phyloP scores from a whole-genome alignment of 129 eudicot genomes.

The Pittosporum tobira region DNA sequence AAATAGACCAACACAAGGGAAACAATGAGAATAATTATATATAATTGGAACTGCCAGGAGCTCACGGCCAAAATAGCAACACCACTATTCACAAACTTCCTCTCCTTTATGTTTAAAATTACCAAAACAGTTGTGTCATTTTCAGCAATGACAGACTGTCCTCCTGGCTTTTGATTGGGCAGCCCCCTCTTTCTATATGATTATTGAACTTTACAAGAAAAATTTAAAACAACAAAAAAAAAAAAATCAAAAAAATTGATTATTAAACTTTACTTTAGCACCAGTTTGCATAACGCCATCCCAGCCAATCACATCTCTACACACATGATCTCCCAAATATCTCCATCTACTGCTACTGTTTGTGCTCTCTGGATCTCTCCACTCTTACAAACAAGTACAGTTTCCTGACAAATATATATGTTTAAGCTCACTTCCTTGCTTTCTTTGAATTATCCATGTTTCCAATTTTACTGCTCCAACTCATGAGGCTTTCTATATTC shows the following conservation, averaged over 20 bases:
- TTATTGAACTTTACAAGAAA: constrained; percentile 6
- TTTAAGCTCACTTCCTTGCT: constrained; percentile 25
- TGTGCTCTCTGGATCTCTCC: constrained; percentile 24
- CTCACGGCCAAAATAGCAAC: constrained; percentile 36
- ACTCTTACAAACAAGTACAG: constrained; percentile 39
- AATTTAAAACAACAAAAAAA: too few species aligned
- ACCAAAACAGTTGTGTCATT: constrained; percentile 32
- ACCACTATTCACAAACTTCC: constrained; percentile 26
- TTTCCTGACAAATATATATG: constrained; percentile 32
- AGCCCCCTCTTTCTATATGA: constrained; percentile 10
- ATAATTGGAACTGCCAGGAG: constrained; percentile 29
- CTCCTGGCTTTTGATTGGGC: constrained; percentile 23
- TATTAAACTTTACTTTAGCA: constrained; percentile 10
- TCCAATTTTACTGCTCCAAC: background rate
- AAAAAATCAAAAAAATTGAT: too few species aligned
- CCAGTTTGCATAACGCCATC: too few species aligned
- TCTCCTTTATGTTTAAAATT: constrained; percentile 27
- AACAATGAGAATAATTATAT: constrained; percentile 26
- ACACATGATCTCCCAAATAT: constrained; percentile 26
- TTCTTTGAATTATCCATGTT: constrained; percentile 1
- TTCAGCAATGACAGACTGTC: constrained; percentile 41
- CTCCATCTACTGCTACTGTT: constrained; percentile 23
- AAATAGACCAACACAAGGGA: background rate
- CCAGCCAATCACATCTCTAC: constrained; percentile 45
- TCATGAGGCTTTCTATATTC: background rate